Evolutionary conservation across 345 rosid species (phyloP).

Genomic region (Pelargonium nanum): DNA sequence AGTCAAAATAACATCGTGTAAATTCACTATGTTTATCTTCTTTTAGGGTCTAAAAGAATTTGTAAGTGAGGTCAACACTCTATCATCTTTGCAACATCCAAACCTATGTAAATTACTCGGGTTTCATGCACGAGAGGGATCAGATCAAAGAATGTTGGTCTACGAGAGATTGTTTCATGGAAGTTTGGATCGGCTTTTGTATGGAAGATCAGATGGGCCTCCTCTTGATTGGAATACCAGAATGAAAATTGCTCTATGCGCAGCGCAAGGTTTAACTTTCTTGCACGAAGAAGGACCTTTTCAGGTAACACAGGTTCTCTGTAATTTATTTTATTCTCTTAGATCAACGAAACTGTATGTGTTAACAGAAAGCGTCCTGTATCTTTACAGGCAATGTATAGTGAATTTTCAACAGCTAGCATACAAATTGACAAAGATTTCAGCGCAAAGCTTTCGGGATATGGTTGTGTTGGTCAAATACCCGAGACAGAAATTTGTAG

Average conservation of each 20-base stretch:
- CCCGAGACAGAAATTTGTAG: conserved; percentile 68
- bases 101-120: conserved; percentile 83
- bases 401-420: conserved; percentile 81
- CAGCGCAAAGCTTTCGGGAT: conserved; percentile 95
- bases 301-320: conserved; percentile 41
- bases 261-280: conserved; percentile 84
- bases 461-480: conserved; percentile 73
- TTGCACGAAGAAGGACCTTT: conserved; percentile 99
- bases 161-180: conserved; percentile 91
- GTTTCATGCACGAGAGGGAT: conserved; percentile 70
- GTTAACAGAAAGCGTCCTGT: background rate
- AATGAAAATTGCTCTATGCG: conserved; percentile 78
- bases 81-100: conserved; percentile 83
- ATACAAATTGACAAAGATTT: conserved; percentile 96
- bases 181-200: conserved; percentile 78
- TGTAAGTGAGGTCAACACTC: conserved; percentile 62
- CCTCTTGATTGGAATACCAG: conserved; percentile 92
- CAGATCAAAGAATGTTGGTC: conserved; percentile 73
- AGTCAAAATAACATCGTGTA: conserved; percentile 6
- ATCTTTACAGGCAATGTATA: conserved; percentile 81
- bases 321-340: too few species aligned
- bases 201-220: conserved; percentile 84
- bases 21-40: conserved; percentile 4
- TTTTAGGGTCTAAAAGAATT: conserved; percentile 70
- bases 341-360: background rate